Base-by-base conservation (phyloP, 2,329 filamentous ascomycete genomes). In the Botrytis tulipae region DNA sequence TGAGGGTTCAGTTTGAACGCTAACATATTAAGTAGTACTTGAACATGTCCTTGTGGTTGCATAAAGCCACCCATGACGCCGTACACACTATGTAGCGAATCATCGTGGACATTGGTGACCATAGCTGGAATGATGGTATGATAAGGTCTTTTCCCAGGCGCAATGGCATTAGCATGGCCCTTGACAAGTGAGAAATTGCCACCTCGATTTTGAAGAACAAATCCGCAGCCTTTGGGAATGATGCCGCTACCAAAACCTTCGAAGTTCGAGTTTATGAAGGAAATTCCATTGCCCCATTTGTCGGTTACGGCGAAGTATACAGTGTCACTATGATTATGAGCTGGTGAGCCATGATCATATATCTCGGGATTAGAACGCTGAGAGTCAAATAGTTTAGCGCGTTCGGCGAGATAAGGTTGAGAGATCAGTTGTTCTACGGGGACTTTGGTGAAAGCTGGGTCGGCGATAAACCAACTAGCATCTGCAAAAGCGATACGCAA, bases 1-100 rank as follows among this genome's bases (percentile, higher is more conserved):
- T 99, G 96, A 0, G 95, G 94, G 76, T 91, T 92, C 71, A 94
- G 86, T 2, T 90, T 90, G 78, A 95, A 97, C 0, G 94, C 89
- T 0, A 97, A 83, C 88, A 97, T 95, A 77, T 97, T 97, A 2
- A 98, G 86, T 16, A 99, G 84, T 0, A 97, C 94, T 82, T 98
- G 96, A 0, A 98, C 91, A 75, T 98, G 96, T 35, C 95, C 96
- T 83, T 98, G 96, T 0, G 96, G 96, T 84, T 99, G 96, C 93
- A 98, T 98, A 83, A 97, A 98, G 3, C 94, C 95, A 70, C 96
- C 96, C 96, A 98, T 98, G 74, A 98, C 95, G 71, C 96, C 96
- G 79, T 95, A 98, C 0, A 97, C 92, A 6, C 90, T 92, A 82
- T 97, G 93, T 73, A 98, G 84, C 67, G 88, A 91, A 40, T 89